Base-by-base conservation (phyloP, 2,329 filamentous ascomycete genomes). In the Trichoderma citrinoviride region DNA sequence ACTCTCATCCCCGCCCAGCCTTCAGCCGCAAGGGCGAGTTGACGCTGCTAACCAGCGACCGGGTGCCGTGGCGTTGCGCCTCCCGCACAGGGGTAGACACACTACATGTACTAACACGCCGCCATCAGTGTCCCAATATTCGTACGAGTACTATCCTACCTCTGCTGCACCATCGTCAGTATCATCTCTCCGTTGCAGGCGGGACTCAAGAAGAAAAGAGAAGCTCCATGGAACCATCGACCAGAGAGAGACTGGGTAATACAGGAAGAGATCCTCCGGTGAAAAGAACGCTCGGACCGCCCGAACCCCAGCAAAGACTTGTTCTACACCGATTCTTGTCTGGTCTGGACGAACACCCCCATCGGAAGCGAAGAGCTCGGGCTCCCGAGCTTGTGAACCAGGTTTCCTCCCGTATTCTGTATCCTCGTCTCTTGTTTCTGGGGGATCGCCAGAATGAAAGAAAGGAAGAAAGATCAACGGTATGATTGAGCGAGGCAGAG, bases 31-130 rank as follows among this genome's bases (percentile, higher is more conserved):
- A 37, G 23, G 43, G 21, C 21, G 17, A 54, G 15, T 33, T 7
- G 40, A 14, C 14, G 29, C 40, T 33, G 40, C 10, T 19, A 25
- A 8, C 7, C 41, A 21, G 44, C 8, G n/a, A 8, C 14, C 37
- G 37, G 37, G 6, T 7, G 49, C 60, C 15, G 60, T 62, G 60
- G 58, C 58, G 58, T 50, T 61, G 58, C 58, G 58, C 58, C 58
- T 53, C 58, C 57, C 58, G 23, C 12, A 14, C 58, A 61, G 58
- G 58, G 56, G 56, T 37, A 50, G 23, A 37, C 25, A 21, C 33
- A 40, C 4, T 23, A 33, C 49, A 49, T 19, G 12, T 17, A 52
- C 44, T 27, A 25, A 27, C 1, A 14, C 23, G 29, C 21, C 29
- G 43, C 55, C 29, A n/a, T 49, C 27, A n/a, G 6, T 15, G 17